Base-by-base conservation (phyloP, 306 rosid genomes). In the Pyrus pyrifolia region DNA sequence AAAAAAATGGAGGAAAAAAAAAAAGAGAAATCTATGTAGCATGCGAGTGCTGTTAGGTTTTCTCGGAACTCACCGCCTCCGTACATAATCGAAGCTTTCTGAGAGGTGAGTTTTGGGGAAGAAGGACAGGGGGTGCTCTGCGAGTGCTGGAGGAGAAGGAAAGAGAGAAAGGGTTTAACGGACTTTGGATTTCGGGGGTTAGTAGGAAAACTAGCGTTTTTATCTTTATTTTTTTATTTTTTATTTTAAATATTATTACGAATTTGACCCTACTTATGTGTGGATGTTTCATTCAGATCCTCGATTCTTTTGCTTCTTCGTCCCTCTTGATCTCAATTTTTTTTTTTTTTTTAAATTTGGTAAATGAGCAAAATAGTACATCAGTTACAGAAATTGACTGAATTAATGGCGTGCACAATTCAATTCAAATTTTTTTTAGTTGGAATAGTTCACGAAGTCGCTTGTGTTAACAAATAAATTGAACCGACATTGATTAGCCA, bases 1-100 rank as follows among this genome's bases (percentile, higher is more conserved):
- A 21, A 59, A 6, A 8, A 70, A 31, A 66, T 18, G 6, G 11
- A 4, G 71, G 17, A 77, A 12, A 51, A 73, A 40, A 30, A 33
- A 5, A 33, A 6, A 33, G 21, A 65, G 23, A 40, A 4, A 46
- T 33, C n/a, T 17, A 11, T 14, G 12, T 15, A 58, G 38, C 38
- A 25, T 18, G 59, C 5, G 29, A 44, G 38, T 29, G 8, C 6
- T 4, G 57, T 19, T 71, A 52, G 65, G 21, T 58, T 61, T 62
- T 62, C 40, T 0, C 73, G 2, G 73, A 53, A 90, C 95, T 86
- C 84, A 94, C 98, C 98, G 46, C 98, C 98, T 29, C 98, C 98
- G 66, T 94, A 92, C 98, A 94, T 94, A 85, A 52, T 79, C 78
- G 79, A 78, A 80, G 81, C 8, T 79, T 63, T 71, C 13, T 70